phyloP scores from a whole-genome alignment of 1,284 basidiomycete species.

The Macrocybe sp. region DNA sequence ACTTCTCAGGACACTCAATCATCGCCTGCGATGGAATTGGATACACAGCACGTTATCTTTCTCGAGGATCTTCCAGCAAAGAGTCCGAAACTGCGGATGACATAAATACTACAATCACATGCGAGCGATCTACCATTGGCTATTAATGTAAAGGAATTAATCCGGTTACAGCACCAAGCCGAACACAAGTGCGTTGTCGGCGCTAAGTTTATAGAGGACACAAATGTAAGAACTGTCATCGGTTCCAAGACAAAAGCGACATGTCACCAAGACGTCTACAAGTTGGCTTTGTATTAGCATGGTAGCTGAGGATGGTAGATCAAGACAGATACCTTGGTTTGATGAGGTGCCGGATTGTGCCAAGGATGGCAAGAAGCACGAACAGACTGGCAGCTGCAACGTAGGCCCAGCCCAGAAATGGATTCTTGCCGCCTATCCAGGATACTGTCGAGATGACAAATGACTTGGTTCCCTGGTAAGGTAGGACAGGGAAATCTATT shows the following conservation, averaged over 20 bases:
- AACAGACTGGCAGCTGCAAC: slow-evolving; percentile 88
- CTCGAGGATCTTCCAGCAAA: background rate
- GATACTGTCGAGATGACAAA: slow-evolving; percentile 96
- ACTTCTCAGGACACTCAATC: slow-evolving; percentile 27
- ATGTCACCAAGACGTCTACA: slow-evolving; percentile 75
- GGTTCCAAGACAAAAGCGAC: slow-evolving; percentile 86
- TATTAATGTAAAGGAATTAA: too few relatives aligned
- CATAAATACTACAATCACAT: background rate
- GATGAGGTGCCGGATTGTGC: slow-evolving; percentile 90
- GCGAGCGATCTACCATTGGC: too few relatives aligned
- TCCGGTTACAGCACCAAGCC: too few relatives aligned
- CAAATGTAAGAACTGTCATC: slow-evolving; percentile 24
- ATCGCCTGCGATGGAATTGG: slow-evolving; percentile 56
- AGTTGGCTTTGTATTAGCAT: slow-evolving; percentile 5
- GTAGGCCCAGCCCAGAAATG: slow-evolving; percentile 97
- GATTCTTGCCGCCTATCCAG: slow-evolving; percentile 97
- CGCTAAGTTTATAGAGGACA: too few relatives aligned
- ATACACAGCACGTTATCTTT: slow-evolving; percentile 22
- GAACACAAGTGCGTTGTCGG: too few relatives aligned
- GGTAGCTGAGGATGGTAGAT: background rate
- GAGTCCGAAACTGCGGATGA: background rate
- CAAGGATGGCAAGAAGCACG: slow-evolving; percentile 81
- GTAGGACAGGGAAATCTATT: slow-evolving; percentile 90
- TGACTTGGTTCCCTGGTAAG: slow-evolving; percentile 94
- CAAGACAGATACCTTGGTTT: slow-evolving; percentile 73